Evolutionary conservation across 331 rosid species (phyloP).

Genomic region (Rosa hybrid): DNA sequence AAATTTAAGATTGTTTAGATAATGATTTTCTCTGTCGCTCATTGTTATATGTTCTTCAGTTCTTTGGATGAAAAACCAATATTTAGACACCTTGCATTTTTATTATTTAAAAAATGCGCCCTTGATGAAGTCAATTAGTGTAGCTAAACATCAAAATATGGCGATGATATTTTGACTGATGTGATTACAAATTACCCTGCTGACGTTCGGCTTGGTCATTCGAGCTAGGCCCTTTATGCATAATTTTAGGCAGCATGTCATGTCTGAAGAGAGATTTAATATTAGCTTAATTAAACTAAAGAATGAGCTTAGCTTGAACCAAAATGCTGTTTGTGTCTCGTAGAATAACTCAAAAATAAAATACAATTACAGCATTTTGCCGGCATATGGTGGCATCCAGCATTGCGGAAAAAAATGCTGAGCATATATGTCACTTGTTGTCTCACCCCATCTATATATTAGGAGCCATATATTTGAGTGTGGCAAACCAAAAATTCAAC

Average conservation of each 20-base stretch:
- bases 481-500: not conserved
- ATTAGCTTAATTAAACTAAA: slow-evolving; percentile 16
- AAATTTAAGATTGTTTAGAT: not conserved
- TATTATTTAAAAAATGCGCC: not conserved
- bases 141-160: not conserved
- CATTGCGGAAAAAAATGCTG: not conserved
- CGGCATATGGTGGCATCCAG: slow-evolving; percentile 5
- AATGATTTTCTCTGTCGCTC: not conserved
- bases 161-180: not conserved
- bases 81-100: not conserved
- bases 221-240: slow-evolving; percentile 17
- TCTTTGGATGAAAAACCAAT: not conserved
- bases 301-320: not conserved
- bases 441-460: not conserved
- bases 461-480: not conserved
- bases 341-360: not conserved
- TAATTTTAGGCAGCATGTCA: slow-evolving; percentile 39
- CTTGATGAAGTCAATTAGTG: not conserved
- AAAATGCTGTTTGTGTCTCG: not conserved
- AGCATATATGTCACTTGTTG: not conserved
- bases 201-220: slow-evolving; percentile 23
- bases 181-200: not conserved
- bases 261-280: slow-evolving; percentile 25
- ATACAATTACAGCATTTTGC: not conserved
- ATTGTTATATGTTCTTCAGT: not conserved